Percentiles rank a stretch among this genome's conserved stretches.
Conservation (phyloP, 2,329 filamentous ascomycete genomes). For the Verticillium nonalfalfae region DNA sequence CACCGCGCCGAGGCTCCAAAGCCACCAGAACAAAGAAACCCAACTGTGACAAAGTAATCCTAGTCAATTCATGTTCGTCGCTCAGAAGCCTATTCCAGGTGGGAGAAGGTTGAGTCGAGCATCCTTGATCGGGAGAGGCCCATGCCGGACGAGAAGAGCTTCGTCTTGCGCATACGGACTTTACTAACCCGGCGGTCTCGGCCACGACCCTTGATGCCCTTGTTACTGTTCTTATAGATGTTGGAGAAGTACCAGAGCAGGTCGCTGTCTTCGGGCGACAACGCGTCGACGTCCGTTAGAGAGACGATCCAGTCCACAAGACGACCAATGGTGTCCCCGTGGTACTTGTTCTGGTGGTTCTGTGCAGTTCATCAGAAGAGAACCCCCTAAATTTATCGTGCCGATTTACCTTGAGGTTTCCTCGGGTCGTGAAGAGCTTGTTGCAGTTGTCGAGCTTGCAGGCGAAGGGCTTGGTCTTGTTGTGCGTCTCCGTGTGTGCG, state of each 20-base stretch:
- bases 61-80: no score
- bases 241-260: constrained; percentile 78
- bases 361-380: no score
- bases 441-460: constrained; percentile 79
- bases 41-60: no score
- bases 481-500: constrained; percentile 76
- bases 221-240: constrained; percentile 97
- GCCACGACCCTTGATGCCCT: constrained; percentile 93
- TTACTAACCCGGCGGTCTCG: constrained; percentile 65
- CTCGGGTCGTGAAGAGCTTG: constrained; percentile 84
- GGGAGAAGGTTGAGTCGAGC: no score
- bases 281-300: constrained; percentile 48
- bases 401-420: constrained; percentile 73
- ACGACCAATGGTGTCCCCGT: constrained; percentile 63
- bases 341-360: constrained; percentile 94
- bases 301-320: constrained; percentile 68
- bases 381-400: no score
- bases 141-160: background rate
- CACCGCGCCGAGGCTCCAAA: no score
- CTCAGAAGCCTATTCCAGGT: no score
- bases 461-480: constrained; percentile 68
- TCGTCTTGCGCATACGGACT: constrained; percentile 11
- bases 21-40: no score
- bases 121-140: no score
- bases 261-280: constrained; percentile 64